Conservation (phyloP, 257 asterid genomes). For the Nicotiana benthamiana region DNA sequence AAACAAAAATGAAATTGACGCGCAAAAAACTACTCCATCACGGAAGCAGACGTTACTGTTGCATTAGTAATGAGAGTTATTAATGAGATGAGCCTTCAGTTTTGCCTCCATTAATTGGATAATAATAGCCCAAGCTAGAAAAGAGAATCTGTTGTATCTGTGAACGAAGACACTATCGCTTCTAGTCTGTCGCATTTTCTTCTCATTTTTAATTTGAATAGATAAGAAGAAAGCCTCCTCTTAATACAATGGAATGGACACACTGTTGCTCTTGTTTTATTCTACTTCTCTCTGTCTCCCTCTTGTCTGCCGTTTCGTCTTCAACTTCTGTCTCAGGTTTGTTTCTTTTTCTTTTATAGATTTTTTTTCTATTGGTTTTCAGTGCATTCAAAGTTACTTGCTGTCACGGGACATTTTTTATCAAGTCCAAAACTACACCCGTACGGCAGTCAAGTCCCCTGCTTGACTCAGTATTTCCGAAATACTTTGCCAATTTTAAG, state of each 20-base stretch:
- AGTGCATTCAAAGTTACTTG: background rate
- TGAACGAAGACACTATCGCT: no score
- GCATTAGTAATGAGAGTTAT: background rate
- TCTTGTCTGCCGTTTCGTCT: background rate
- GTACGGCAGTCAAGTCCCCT: no score
- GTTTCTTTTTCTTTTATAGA: background rate
- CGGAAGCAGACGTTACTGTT: background rate
- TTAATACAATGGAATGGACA: background rate
- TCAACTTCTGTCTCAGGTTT: slow-evolving; percentile 1
- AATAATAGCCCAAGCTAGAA: no score
- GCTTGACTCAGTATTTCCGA: no score
- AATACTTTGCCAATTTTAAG: no score
- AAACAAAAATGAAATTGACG: background rate
- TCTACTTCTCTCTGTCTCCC: background rate
- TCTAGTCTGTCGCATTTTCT: no score
- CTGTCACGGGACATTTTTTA: no score
- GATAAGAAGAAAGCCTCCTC: background rate
- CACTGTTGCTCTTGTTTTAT: background rate
- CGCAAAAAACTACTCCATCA: background rate
- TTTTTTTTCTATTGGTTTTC: background rate
- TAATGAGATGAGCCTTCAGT: background rate
- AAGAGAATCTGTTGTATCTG: background rate
- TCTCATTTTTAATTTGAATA: background rate
- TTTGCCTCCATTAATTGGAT: background rate
- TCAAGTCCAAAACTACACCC: no score